Conservation (phyloP, 768 basidiomycete genomes). For the Kwoniella dendrophila region DNA sequence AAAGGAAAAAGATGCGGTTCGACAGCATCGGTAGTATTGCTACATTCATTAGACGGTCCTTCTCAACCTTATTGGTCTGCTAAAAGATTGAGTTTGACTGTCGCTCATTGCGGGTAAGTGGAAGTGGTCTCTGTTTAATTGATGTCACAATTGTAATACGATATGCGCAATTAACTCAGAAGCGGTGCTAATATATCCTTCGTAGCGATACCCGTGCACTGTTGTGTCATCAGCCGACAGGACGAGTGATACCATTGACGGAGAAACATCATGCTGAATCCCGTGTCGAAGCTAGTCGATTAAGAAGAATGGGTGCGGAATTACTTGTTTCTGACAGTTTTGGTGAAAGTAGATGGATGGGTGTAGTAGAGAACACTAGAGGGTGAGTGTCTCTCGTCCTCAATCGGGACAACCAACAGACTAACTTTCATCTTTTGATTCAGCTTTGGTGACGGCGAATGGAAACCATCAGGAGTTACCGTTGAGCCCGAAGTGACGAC, state of each 20-base stretch:
- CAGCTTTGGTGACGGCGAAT: constrained; percentile 85
- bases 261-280: constrained; percentile 96
- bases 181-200: too few relatives aligned
- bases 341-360: constrained; percentile 91
- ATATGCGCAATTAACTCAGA: too few relatives aligned
- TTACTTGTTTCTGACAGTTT: constrained; percentile 85
- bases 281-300: constrained; percentile 76
- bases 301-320: constrained; percentile 84
- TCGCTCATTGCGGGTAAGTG: constrained; percentile 86
- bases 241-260: constrained; percentile 79
- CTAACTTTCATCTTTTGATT: neutral
- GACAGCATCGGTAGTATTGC: constrained; percentile 83
- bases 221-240: constrained; percentile 72
- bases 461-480: constrained; percentile 86
- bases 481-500: constrained; percentile 86
- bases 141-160: too few relatives aligned
- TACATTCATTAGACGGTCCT: constrained; percentile 86
- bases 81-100: constrained; percentile 72
- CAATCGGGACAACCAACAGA: neutral
- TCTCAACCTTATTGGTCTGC: constrained; percentile 78
- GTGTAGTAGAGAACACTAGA: constrained; percentile 86
- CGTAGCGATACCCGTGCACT: constrained; percentile 84
- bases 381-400: constrained; percentile 62
- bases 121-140: neutral
- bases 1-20: constrained; percentile 75